phyloP scores from a whole-genome alignment of 202 grass and related monocot genomes.

The Bolboschoenoplectus hybrid region DNA sequence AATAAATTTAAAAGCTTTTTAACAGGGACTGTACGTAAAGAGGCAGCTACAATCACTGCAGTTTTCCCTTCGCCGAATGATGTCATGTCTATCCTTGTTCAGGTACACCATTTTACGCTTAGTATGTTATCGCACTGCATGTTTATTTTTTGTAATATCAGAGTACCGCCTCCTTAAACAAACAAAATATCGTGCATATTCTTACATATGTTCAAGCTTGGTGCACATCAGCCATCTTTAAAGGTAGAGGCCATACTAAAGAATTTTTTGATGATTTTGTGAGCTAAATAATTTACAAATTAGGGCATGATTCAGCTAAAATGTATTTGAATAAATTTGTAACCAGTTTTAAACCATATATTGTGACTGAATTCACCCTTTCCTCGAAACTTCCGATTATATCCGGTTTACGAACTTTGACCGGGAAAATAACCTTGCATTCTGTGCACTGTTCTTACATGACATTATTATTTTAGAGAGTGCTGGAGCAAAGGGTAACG shows the following conservation, averaged over 20 bases:
- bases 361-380: background rate
- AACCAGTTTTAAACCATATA: background rate
- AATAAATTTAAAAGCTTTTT: slow-evolving; percentile 32
- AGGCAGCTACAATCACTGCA: slow-evolving; percentile 85
- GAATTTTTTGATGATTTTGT: background rate
- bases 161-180: background rate
- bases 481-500: slow-evolving; percentile 95
- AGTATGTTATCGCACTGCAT: slow-evolving; percentile 16
- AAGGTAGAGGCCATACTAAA: slow-evolving; percentile 4
- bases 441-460: slow-evolving; percentile 34
- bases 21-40: slow-evolving; percentile 88
- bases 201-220: slow-evolving; percentile 16
- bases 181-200: slow-evolving; percentile 3
- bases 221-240: background rate
- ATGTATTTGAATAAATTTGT: background rate
- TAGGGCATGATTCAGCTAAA: background rate
- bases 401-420: background rate
- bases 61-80: slow-evolving; percentile 99
- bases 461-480: slow-evolving; percentile 62
- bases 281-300: background rate
- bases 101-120: slow-evolving; percentile 53
- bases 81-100: slow-evolving; percentile 99
- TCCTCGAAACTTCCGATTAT: background rate
- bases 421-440: background rate
- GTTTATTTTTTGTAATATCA: slow-evolving; percentile 33